A percentile compares a stretch with the other conserved stretches of the same genome.
These are phyloP conservation scores for Hydnum rufescens DNA, from an alignment of 768 basidiomycete species.

Conservation along the genomic window DNA sequence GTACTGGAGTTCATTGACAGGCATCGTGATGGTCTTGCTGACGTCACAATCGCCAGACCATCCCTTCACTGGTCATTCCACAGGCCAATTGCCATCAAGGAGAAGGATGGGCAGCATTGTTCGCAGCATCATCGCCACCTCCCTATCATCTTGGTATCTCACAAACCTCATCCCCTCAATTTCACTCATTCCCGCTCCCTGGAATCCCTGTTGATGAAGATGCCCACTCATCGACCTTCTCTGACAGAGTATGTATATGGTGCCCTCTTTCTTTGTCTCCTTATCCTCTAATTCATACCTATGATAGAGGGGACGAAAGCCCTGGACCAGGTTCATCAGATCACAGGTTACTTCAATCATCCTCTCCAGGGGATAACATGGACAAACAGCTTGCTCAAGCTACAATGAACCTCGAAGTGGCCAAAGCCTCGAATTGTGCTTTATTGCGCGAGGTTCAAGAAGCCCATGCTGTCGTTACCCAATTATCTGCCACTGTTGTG, in stretches of 20 bases:
- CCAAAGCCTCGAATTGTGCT: conserved; percentile 57
- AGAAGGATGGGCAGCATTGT: background rate
- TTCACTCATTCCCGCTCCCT: no score
- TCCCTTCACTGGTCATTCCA: background rate
- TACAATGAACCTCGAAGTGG: conserved; percentile 58
- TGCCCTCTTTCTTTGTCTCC: no score
- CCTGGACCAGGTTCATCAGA: no score
- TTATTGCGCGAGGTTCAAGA: no score
- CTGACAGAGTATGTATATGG: no score
- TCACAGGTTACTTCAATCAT: no score
- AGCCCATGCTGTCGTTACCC: no score
- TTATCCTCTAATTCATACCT: no score
- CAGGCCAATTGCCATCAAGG: background rate
- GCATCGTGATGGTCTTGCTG: conserved; percentile 67
- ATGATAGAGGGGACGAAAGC: no score
- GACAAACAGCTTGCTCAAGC: conserved; percentile 66
- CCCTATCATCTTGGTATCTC: background rate
- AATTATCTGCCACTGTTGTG: no score
- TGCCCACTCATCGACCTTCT: no score
- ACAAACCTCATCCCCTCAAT: background rate
- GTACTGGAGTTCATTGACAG: conserved; percentile 93
- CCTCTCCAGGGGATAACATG: conserved; percentile 37
- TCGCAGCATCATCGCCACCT: background rate
- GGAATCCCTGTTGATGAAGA: no score
- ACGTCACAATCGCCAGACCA: conserved; percentile 21